Evolutionary conservation across 768 basidiomycete species (phyloP).

Genomic region (Fomitopsis pulvina): DNA sequence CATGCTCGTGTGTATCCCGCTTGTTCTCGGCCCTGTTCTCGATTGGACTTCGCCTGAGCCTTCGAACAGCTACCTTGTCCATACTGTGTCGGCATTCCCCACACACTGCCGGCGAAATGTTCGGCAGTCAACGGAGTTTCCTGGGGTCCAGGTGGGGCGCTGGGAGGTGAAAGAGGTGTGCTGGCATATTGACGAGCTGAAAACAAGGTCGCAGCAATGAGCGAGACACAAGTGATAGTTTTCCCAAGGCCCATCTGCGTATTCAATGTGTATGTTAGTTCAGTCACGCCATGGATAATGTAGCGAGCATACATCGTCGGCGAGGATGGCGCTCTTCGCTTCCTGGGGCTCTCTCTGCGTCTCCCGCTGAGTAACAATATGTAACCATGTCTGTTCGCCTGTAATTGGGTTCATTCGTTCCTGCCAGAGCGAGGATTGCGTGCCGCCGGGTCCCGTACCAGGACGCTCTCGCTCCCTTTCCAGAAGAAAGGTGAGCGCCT

Average conservation of each 20-base stretch:
- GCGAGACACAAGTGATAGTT: constrained; percentile 91
- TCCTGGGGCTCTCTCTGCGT: constrained; percentile 58
- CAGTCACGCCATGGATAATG: neutral
- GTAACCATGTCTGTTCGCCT: constrained; percentile 57
- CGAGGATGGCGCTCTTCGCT: constrained; percentile 84
- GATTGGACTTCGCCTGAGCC: constrained; percentile 60
- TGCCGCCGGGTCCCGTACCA: constrained; percentile 43
- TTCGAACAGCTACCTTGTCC: constrained; percentile 33
- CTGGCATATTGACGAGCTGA: constrained; percentile 63
- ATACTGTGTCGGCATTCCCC: constrained; percentile 63
- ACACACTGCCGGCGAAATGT: constrained; percentile 76
- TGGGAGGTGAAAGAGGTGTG: constrained; percentile 41
- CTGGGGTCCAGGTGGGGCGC: constrained; percentile 20
- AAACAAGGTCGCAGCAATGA: constrained; percentile 80
- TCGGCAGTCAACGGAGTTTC: constrained; percentile 33
- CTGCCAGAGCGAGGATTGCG: constrained; percentile 70
- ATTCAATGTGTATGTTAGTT: constrained; percentile 11
- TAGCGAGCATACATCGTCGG: constrained; percentile 78
- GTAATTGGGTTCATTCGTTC: constrained; percentile 41
- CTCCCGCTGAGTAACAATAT: constrained; percentile 81
- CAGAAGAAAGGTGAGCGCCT: constrained; percentile 91
- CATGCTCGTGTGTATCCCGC: constrained; percentile 63
- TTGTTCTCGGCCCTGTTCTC: constrained; percentile 63
- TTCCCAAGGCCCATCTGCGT: constrained; percentile 98
- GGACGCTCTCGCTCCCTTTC: constrained; percentile 72